Conservation (phyloP, 2,329 filamentous ascomycete genomes). For the Amauroascus verrucosus region DNA sequence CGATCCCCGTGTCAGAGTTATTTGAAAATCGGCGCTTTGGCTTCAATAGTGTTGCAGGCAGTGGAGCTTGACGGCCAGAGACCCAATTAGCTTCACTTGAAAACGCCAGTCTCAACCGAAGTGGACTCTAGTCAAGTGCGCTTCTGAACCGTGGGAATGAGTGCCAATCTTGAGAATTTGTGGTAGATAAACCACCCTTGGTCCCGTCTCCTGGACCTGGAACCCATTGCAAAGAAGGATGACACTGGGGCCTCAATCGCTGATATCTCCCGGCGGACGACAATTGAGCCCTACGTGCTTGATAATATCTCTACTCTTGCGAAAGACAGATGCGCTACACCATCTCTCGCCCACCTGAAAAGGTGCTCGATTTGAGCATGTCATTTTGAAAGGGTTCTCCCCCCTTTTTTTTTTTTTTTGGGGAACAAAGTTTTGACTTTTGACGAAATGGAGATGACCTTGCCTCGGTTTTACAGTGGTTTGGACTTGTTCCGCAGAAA, state of each 20-base stretch:
- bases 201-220: background rate
- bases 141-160: background rate
- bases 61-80: background rate
- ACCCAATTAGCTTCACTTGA: background rate
- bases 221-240: background rate
- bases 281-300: background rate
- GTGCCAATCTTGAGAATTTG: background rate
- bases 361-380: background rate
- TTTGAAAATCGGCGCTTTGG: background rate
- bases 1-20: background rate
- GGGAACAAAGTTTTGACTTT: background rate
- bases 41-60: background rate
- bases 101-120: background rate
- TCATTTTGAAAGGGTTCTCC: background rate
- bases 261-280: background rate
- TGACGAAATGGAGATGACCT: background rate
- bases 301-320: background rate
- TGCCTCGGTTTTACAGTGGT: background rate
- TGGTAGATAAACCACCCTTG: conserved; percentile 1
- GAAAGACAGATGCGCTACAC: background rate
- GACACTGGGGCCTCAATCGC: background rate
- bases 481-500: background rate
- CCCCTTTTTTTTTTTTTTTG: background rate
- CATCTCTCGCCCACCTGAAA: background rate
- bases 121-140: background rate